Base-by-base conservation (phyloP, 805 yeast species). In the Sungouiozyma intestinalis region DNA sequence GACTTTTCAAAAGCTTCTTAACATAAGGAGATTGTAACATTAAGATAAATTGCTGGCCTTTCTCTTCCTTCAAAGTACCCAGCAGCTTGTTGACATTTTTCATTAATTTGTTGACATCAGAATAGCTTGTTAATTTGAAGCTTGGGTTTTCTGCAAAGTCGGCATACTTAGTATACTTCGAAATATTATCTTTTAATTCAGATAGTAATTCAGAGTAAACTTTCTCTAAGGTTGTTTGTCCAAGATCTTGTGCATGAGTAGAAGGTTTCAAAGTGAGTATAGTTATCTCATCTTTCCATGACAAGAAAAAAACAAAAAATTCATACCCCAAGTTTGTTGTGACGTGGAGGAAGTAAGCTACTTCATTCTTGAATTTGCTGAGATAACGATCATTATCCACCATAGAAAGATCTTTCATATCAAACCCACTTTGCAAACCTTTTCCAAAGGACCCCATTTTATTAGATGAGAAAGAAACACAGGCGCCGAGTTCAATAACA, bases 381-480 rank as follows among this genome's bases (percentile, higher is more conserved):
- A 86, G 62, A 52, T 86, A 85, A 35, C 67, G 60, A 3, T 67
- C 69, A 13, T 73, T 55, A 4, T 76, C 74, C 4, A 72, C 63
- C 41, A 63, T 56, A 21, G 66, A 64, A 31, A 76, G 60, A 58
- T 79, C 78, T 40, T 74, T 74, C 43, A 74, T 55, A 13, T 81
- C 76, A 60, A 94, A 94, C 0, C 98, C 98, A 45, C 74, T 72
- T 51, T 85, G 87, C 44, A 92, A 65, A 21, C 96, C 94, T 52
- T 73, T 76, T 6, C 97, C 94, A 8, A 94, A 66, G 0, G 87
- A 77, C 7, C 97, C 96, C n/a, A 85, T 74, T 42, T 73, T 69
- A 1, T 76, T 66, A 36, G 81, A 80, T 48, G 78, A 85, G 48
- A 88, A 81, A 14, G 70, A 69, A 16, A 88, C 82, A 14, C 76